Percentiles rank a stretch among this genome's conserved stretches.
Evolutionary conservation across 345 rosid species (phyloP).

Genomic region (Boechera retrofracta): DNA sequence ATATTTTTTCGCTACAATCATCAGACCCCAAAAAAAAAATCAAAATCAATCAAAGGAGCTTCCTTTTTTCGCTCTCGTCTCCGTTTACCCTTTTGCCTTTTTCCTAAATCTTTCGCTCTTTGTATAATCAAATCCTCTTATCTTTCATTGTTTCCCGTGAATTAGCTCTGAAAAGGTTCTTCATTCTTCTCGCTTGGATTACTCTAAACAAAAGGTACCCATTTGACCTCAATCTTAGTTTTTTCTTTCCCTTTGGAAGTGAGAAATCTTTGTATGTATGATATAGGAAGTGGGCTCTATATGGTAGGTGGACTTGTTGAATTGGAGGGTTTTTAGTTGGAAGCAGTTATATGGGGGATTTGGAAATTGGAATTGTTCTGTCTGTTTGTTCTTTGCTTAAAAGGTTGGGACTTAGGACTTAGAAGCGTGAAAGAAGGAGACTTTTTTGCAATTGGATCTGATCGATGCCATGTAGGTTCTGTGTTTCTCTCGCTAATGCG

Average conservation of each 20-base stretch:
- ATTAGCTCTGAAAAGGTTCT: background rate
- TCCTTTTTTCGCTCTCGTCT: slow-evolving; percentile 35
- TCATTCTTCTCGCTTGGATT: background rate
- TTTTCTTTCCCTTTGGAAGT: slow-evolving; percentile 4
- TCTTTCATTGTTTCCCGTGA: background rate
- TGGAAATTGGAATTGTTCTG: background rate
- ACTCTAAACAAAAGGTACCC: slow-evolving; percentile 18
- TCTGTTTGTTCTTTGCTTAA: background rate
- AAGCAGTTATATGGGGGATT: background rate
- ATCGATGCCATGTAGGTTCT: slow-evolving; percentile 11
- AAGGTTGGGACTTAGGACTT: background rate
- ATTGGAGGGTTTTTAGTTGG: slow-evolving; percentile 20
- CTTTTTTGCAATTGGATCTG: slow-evolving; percentile 19
- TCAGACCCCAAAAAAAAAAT: background rate
- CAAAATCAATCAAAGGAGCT: slow-evolving; percentile 23
- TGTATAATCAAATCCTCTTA: slow-evolving; percentile 5
- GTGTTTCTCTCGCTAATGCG: background rate
- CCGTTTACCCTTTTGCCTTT: slow-evolving; percentile 20
- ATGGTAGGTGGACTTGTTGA: background rate
- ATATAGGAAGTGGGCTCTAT: slow-evolving; percentile 11
- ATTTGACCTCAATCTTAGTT: slow-evolving; percentile 18
- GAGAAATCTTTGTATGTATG: slow-evolving; percentile 2
- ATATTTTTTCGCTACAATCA: background rate
- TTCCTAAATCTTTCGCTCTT: slow-evolving; percentile 17
- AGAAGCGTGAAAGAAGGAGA: background rate